phyloP scores from a whole-genome alignment of 192 early-diverging fungal genomes.

The Backusella macrospora region DNA sequence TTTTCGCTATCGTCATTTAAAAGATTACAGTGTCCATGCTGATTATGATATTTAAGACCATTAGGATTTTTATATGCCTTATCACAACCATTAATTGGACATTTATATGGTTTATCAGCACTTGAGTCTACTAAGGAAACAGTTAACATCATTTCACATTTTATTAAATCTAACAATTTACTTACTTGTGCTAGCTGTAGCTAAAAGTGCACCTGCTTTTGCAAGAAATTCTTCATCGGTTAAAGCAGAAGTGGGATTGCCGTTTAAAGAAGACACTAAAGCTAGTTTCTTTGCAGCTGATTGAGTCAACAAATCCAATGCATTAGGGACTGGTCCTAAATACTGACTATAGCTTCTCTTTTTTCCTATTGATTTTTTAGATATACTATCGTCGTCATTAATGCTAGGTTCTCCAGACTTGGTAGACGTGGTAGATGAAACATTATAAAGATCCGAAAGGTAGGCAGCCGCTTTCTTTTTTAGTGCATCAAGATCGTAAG shows the following conservation, averaged over 20 bases:
- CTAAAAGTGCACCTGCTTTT: conserved; percentile 38
- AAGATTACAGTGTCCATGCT: conserved; percentile 84
- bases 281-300: conserved; percentile 37
- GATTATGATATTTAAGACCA: conserved; percentile 96
- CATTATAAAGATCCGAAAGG: conserved; percentile 21
- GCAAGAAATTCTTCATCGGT: conserved; percentile 44
- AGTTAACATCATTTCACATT: neutral
- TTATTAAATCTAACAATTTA: neutral
- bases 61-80: conserved; percentile 99
- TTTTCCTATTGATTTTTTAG: conserved; percentile 1
- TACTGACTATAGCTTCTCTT: conserved; percentile 24
- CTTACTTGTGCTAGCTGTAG: conserved; percentile 28
- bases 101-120: conserved; percentile 86
- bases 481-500: conserved; percentile 20
- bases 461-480: conserved; percentile 33
- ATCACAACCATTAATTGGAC: conserved; percentile 80
- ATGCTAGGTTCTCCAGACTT: neutral
- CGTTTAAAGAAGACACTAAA: conserved; percentile 3
- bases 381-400: neutral
- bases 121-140: conserved; percentile 9
- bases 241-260: conserved; percentile 23
- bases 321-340: neutral
- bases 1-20: conserved; percentile 56
- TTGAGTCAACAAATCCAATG: conserved; percentile 29
- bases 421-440: neutral